phyloP scores from a whole-genome alignment of 1,284 basidiomycete genomes.

The Peniophora sp. region DNA sequence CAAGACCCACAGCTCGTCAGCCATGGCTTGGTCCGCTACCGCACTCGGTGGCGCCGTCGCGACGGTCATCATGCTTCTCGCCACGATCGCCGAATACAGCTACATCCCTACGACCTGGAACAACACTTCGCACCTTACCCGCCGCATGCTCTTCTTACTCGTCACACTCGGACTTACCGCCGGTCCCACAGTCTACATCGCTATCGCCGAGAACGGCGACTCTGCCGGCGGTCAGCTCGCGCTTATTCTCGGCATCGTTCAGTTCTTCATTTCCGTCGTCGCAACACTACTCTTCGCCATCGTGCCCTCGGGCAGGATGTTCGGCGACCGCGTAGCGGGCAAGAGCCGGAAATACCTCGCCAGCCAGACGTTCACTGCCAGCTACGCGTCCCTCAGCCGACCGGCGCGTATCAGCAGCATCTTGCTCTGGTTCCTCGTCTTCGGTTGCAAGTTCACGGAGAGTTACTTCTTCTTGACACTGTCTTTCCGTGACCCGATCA shows the following conservation, averaged over 20 bases:
- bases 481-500: constrained; percentile 86
- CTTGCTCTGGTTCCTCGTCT: constrained; percentile 81
- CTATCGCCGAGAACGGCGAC: constrained; percentile 49
- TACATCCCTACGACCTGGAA: constrained; percentile 98
- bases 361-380: constrained; percentile 93
- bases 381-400: constrained; percentile 67
- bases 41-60: constrained; percentile 89
- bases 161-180: constrained; percentile 80
- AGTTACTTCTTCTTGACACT: constrained; percentile 94
- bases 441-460: constrained; percentile 90
- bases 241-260: constrained; percentile 85
- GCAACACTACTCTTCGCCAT: constrained; percentile 80
- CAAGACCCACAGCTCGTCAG: constrained; percentile 44
- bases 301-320: constrained; percentile 90
- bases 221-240: constrained; percentile 62
- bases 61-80: constrained; percentile 87
- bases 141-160: constrained; percentile 78
- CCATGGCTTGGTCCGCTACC: constrained; percentile 83
- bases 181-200: constrained; percentile 89
- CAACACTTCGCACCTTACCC: constrained; percentile 88
- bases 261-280: constrained; percentile 82
- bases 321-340: constrained; percentile 89
- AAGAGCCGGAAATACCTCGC: constrained; percentile 93
- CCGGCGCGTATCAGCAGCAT: constrained; percentile 67
- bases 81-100: constrained; percentile 87